Percentiles rank a stretch among this genome's conserved stretches.
Evolutionary conservation across 306 rosid genomes (phyloP).

Genomic region (Fagus crenata): DNA sequence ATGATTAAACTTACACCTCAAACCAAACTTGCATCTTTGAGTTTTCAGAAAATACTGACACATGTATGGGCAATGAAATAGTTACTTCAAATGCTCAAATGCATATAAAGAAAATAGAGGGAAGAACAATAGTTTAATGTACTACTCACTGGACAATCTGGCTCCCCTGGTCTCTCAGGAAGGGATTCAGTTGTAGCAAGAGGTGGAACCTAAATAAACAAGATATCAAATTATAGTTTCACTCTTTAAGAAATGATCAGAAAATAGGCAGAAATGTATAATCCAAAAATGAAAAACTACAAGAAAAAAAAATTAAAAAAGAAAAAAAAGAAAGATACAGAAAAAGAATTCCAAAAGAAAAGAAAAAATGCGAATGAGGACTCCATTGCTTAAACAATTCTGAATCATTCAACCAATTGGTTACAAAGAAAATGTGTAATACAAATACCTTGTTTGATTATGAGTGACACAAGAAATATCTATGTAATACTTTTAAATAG

Average conservation of each 20-base stretch:
- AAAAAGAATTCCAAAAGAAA: not conserved
- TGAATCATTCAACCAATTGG: not conserved
- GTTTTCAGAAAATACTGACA: conserved; percentile 87
- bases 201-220: conserved; percentile 64
- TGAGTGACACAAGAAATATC: conserved; percentile 4
- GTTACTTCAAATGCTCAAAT: conserved; percentile 25
- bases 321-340: conserved; percentile 16
- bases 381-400: not conserved
- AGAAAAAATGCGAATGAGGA: not conserved
- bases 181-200: conserved; percentile 57
- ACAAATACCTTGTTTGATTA: not conserved
- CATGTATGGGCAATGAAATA: conserved; percentile 25
- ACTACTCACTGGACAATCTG: conserved; percentile 91
- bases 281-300: conserved; percentile 17
- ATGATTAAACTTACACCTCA: conserved; percentile 90
- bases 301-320: conserved; percentile 9
- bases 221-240: conserved; percentile 19
- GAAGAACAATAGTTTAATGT: conserved; percentile 8
- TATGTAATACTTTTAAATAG: not conserved
- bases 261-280: conserved; percentile 13
- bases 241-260: conserved; percentile 1
- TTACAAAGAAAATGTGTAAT: not conserved
- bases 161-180: conserved; percentile 87
- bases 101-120: conserved; percentile 7
- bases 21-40: conserved; percentile 93